These are phyloP conservation scores for Lagenaria siceraria DNA, from an alignment of 306 rosid genomes.

Conservation along the genomic window DNA sequence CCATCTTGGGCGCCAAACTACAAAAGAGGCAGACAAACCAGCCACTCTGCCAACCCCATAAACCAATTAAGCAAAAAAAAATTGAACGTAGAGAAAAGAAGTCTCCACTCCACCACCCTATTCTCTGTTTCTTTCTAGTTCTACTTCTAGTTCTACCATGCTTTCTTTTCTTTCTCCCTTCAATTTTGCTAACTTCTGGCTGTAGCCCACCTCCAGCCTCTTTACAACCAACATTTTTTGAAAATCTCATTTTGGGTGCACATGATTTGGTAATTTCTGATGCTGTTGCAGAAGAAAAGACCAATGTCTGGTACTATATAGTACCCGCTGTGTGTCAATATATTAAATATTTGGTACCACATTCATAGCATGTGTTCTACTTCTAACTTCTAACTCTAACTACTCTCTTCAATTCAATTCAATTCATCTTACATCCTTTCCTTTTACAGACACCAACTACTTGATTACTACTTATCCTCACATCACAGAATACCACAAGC, in stretches of 20 bases:
- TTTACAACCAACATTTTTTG: not conserved
- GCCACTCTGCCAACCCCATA: not conserved
- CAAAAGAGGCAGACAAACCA: slow-evolving; percentile 3
- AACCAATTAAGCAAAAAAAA: not conserved
- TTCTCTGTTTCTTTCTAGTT: not conserved
- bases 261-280: not conserved
- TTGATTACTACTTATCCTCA: not conserved
- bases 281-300: not conserved
- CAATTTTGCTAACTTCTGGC: not conserved
- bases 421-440: not conserved
- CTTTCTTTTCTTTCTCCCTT: not conserved
- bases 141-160: not conserved
- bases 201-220: not conserved
- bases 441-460: not conserved
- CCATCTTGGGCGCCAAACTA: slow-evolving; percentile 2
- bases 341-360: not conserved
- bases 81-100: not conserved
- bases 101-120: not conserved
- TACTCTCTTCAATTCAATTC: not conserved
- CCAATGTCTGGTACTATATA: not conserved
- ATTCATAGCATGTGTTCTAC: not conserved
- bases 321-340: not conserved
- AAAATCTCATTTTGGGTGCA: not conserved
- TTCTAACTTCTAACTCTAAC: not conserved
- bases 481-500: not conserved